Conservation (phyloP, 441 rosid species). For the Populus hybrid region DNA sequence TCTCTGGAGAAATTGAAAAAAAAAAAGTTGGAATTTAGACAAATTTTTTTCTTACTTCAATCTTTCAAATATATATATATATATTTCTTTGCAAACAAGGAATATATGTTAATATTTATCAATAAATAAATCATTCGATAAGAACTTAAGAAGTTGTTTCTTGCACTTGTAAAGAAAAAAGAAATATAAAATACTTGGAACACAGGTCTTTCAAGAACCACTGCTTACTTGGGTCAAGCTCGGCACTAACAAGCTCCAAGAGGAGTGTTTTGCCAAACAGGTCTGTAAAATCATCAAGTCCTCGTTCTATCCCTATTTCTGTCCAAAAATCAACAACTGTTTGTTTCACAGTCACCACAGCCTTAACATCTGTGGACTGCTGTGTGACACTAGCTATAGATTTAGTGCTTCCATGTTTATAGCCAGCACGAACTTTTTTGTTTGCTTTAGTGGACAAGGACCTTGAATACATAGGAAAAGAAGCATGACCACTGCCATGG, state of each 20-base stretch:
- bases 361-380: constrained; percentile 27
- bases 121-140: too few species aligned
- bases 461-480: constrained; percentile 8
- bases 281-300: constrained; percentile 38
- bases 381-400: constrained; percentile 8
- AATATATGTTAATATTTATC: too few species aligned
- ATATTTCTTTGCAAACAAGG: too few species aligned
- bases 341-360: constrained; percentile 34
- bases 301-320: constrained; percentile 14
- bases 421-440: constrained; percentile 16
- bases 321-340: constrained; percentile 30
- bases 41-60: too few species aligned
- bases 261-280: constrained; percentile 49
- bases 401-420: constrained; percentile 16
- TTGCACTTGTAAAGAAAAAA: not conserved
- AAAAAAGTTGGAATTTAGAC: not conserved
- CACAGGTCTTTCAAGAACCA: not conserved
- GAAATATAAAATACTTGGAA: not conserved
- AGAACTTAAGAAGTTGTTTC: not conserved
- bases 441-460: not conserved
- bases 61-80: not conserved
- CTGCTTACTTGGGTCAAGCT: constrained; percentile 50
- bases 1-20: constrained; percentile 24
- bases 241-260: constrained; percentile 60
- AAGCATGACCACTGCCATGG: constrained; percentile 7